Base-by-base conservation (phyloP, 1,284 basidiomycete genomes). In the Prillingera fragicola region DNA sequence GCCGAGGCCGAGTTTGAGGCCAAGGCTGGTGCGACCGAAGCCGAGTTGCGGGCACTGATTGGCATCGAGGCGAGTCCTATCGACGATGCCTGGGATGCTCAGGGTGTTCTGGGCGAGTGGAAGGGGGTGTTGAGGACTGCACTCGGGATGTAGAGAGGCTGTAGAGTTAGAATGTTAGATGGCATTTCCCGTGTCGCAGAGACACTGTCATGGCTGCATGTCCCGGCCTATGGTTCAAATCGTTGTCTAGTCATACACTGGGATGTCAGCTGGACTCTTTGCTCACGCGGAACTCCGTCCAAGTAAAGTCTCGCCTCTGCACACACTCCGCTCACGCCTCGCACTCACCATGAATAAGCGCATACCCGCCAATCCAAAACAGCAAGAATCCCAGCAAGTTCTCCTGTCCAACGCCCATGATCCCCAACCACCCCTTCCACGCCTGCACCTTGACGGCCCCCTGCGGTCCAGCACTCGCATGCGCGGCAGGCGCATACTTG, bases 351-450 rank as follows among this genome's bases (percentile, higher is more conserved):
- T 54, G 52, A 7, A 54, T 32, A 9, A 54, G 38, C 25, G 52
- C 87, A 67, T 85, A 90, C 67, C 87, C 85, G 45, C 90, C 73
- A 28, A 88, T 92, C 87, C 87, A 92, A 26, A 85, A 82, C 33
- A 91, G 76, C 49, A 92, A 77, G 63, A 89, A 92, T 1, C 86
- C 86, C 59, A 86, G 84, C 15, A 83, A 74, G 55, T 88, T 89
- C 70, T 91, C 87, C 69, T 87, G 83, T 10, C 86, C 85, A 0
- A 88, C 82, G 47, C 84, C 87, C 36, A 82, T 70, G 32, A 89
- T 71, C 44, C 83, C 84, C 59, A 74, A 69, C 62, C 64, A 67
- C 10, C 64, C 70, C 33, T 53, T 60, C 62, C 57, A 60, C 9
- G n/a, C 10, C 3, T 25, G 26, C 1, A 57, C 49, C 6, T 35